Evolutionary conservation across 73 alveolate species (phyloP), one percentile per base, ranked within the genome.

Genomic region (Paraurostyla sp.): DNA sequence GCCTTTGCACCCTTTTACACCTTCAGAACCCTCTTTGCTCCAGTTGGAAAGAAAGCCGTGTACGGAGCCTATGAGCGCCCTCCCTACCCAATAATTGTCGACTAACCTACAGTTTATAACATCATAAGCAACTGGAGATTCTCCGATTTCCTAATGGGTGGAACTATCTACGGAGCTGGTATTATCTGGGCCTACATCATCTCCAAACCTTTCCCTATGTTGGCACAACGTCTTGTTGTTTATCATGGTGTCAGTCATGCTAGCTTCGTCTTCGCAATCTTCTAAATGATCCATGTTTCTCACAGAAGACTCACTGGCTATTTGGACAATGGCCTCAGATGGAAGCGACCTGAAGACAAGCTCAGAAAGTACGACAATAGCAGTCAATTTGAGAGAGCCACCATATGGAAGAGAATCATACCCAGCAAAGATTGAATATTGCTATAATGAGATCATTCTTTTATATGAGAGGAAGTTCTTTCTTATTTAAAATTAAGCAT

Each of bases 21-120:
- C 2, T 36, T 78, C 13, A 78, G 50, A 51, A 57, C 89, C 4
- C 2, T 78, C 45, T n/a, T 51, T 52, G 56, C 63, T 20, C 45
- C 40, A 51, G 45, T 30, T 0, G 93, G 83, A 23, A 25, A 9
- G 2, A 73, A 76, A 69, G 15, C 29, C 22, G 45, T 92, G 73
- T 51, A 81, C 35, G 82, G 73, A 36, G 83, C 82, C 27, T 88
- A 88, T 59, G 95, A 92, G 60, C 82, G 97, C 82, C 97, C 97
- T 22, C 97, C 97, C 40, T 92, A 63, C 91, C 97, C 97, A 57
- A 90, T 92, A 16, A 89, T 92, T 22, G 90, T 73, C 48, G 92
- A 80, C 33, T 57, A 45, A 11, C 97, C 97, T 41, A 83, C 97
- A 4, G 40, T 89, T 22, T 43, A 78, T 11, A 95, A 92, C 54